Evolutionary conservation across 2,329 filamentous ascomycete genomes (phyloP).

Genomic region (Colletotrichum sp.): DNA sequence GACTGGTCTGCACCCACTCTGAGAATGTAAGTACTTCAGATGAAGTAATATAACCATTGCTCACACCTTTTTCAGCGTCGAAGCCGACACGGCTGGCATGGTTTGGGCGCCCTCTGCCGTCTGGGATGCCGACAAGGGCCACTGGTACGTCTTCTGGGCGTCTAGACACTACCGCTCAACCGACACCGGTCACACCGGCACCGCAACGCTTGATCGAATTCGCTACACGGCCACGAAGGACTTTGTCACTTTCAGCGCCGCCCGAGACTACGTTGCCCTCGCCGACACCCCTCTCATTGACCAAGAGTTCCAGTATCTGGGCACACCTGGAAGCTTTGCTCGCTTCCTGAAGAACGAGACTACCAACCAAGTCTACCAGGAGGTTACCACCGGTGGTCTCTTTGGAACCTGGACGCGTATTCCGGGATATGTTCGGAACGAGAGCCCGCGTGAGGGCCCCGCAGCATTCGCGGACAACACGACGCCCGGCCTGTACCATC

Average conservation of each 20-base stretch:
- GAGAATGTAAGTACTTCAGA: constrained; percentile 20
- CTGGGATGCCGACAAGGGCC: constrained; percentile 35
- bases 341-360: constrained; percentile 59
- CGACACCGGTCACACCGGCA: constrained; percentile 50
- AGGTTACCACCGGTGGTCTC: constrained; percentile 46
- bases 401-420: constrained; percentile 53
- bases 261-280: constrained; percentile 47
- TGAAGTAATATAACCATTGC: neutral
- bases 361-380: constrained; percentile 51
- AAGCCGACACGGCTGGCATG: constrained; percentile 39
- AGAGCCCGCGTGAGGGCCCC: constrained; percentile 39
- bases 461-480: constrained; percentile 41
- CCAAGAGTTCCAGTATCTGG: constrained; percentile 50
- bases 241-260: constrained; percentile 51
- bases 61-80: constrained; percentile 27
- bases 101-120: constrained; percentile 41
- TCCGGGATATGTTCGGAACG: constrained; percentile 34
- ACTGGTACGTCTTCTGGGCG: constrained; percentile 56
- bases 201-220: constrained; percentile 43
- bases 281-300: constrained; percentile 51
- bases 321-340: constrained; percentile 41
- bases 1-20: constrained; percentile 34
- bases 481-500: constrained; percentile 38
- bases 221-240: constrained; percentile 56
- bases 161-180: constrained; percentile 45